phyloP scores from a whole-genome alignment of 306 rosid genomes.

The Pyrus communis region DNA sequence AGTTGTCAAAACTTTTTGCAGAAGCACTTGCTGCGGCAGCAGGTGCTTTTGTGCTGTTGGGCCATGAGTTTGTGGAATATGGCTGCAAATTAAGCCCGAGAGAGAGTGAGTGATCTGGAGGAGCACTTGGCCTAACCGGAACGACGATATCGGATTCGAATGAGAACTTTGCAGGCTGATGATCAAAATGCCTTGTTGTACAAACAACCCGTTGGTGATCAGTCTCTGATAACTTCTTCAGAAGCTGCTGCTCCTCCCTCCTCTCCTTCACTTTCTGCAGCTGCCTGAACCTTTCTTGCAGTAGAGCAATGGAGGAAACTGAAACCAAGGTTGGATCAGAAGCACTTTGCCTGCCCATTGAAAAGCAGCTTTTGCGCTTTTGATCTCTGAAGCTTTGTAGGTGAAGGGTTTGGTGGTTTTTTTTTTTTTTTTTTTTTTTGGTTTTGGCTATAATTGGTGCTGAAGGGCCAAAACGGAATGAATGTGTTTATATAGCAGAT shows the following conservation, averaged over 20 bases:
- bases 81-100: conserved; percentile 44
- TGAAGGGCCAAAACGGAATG: conserved; percentile 41
- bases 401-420: background rate
- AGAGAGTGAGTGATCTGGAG: conserved; percentile 44
- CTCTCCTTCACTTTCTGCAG: conserved; percentile 87
- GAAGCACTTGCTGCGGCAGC: conserved; percentile 25
- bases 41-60: conserved; percentile 2
- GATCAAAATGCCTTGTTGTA: conserved; percentile 20
- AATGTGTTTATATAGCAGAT: conserved; percentile 28
- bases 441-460: conserved; percentile 36
- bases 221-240: conserved; percentile 31
- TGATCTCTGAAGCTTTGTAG: too few relatives aligned
- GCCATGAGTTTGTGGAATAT: conserved; percentile 30
- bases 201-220: conserved; percentile 11
- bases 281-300: conserved; percentile 89
- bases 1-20: conserved; percentile 43
- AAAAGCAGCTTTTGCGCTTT: conserved; percentile 2
- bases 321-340: conserved; percentile 44
- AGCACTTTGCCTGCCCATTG: conserved; percentile 59
- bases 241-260: conserved; percentile 72
- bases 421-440: conserved; percentile 1
- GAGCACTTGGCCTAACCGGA: conserved; percentile 19
- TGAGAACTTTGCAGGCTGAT: conserved; percentile 16
- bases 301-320: conserved; percentile 78
- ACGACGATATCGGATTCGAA: conserved; percentile 20